Conservation (phyloP, 768 basidiomycete species). For the Pleurotus giganteus region DNA sequence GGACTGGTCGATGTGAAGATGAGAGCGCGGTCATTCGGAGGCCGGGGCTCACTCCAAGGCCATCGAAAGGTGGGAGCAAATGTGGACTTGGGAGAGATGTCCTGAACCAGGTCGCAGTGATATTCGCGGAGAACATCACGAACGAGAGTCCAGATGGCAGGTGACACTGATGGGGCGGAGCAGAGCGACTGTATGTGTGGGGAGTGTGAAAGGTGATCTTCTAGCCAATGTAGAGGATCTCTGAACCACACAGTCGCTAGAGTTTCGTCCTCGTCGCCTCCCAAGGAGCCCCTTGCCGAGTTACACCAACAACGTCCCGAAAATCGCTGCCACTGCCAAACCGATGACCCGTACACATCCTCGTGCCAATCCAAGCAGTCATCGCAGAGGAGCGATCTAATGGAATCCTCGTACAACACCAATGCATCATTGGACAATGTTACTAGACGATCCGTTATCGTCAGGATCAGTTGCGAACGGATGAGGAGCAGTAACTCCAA, state of each 20-base stretch:
- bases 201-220: conserved; percentile 40
- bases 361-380: conserved; percentile 51
- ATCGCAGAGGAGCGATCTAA: conserved; percentile 42
- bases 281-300: neutral
- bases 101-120: conserved; percentile 35
- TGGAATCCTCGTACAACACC: conserved; percentile 34
- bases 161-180: conserved; percentile 14
- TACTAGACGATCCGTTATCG: conserved; percentile 40
- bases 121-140: conserved; percentile 38
- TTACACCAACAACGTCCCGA: conserved; percentile 48
- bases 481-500: conserved; percentile 53
- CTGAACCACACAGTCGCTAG: conserved; percentile 28
- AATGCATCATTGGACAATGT: conserved; percentile 41
- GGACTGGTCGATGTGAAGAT: neutral
- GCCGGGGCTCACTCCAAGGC: neutral
- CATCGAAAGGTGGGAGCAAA: neutral
- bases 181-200: conserved; percentile 19
- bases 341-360: conserved; percentile 50
- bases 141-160: conserved; percentile 44
- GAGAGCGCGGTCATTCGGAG: neutral
- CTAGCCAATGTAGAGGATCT: conserved; percentile 45
- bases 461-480: conserved; percentile 43
- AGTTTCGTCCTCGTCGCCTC: neutral
- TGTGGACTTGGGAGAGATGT: neutral
- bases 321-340: conserved; percentile 55